Evolutionary conservation across 371 early-diverging fungal species (phyloP).

Genomic region (Mortierella sp.): DNA sequence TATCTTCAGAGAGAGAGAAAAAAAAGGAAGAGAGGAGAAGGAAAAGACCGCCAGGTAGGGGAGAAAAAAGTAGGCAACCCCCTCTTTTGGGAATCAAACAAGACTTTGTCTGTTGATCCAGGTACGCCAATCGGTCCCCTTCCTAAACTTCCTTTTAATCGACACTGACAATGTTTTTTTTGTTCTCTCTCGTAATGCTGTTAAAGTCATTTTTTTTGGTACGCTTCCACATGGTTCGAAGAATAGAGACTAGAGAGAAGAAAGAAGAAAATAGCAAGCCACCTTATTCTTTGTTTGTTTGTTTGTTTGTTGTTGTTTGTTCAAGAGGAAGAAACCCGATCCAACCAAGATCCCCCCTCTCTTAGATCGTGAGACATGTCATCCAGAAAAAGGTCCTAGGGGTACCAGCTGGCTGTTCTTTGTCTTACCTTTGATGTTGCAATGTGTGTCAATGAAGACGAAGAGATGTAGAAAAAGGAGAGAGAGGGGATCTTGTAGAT

Average conservation of each 20-base stretch:
- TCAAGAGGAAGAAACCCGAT: not conserved
- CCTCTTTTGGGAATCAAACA: constrained; percentile 6
- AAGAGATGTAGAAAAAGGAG: not conserved
- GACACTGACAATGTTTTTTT: not conserved
- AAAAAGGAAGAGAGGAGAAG: not conserved
- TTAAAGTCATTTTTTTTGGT: not conserved
- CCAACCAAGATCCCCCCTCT: not conserved
- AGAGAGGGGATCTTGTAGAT: not conserved
- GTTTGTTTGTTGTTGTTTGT: not conserved
- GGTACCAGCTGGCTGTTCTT: not conserved
- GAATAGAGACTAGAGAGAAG: not conserved
- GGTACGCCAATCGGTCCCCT: constrained; percentile 1
- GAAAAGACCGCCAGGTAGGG: not conserved
- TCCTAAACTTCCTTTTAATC: not conserved
- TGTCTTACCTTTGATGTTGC: not conserved
- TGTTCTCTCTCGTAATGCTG: not conserved
- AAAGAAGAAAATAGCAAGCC: not conserved
- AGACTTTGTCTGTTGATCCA: not conserved
- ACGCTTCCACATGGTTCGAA: not conserved
- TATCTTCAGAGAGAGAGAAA: not conserved
- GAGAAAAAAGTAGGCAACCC: not conserved
- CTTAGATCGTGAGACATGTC: not conserved
- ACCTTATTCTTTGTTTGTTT: not conserved
- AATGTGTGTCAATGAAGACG: not conserved
- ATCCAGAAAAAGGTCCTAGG: not conserved